These are phyloP conservation scores for Annulohypoxylon nitens DNA, from an alignment of 495 filamentous ascomycete species.

Conservation along the genomic window DNA sequence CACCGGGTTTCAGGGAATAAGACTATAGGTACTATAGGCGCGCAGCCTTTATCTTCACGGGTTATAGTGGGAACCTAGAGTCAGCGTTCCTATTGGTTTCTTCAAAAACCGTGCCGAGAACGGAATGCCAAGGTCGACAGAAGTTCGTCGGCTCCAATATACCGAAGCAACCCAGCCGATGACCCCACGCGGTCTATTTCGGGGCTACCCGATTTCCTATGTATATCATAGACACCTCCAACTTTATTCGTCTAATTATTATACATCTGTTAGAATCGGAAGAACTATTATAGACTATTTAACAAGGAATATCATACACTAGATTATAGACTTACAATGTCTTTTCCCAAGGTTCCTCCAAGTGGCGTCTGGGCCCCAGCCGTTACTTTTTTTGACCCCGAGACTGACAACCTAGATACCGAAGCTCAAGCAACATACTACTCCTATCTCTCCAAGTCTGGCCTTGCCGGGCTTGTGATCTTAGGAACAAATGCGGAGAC, in stretches of 20 bases:
- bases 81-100: slow-evolving; percentile 1
- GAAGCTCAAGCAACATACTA: slow-evolving; percentile 66
- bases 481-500: slow-evolving; percentile 76
- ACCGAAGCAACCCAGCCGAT: slow-evolving; percentile 32
- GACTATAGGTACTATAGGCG: slow-evolving; percentile 18
- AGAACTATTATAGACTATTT: not conserved
- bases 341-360: slow-evolving; percentile 53
- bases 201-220: slow-evolving; percentile 6
- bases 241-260: not conserved
- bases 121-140: slow-evolving; percentile 35
- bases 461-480: slow-evolving; percentile 70
- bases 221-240: slow-evolving; percentile 22
- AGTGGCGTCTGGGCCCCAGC: slow-evolving; percentile 62
- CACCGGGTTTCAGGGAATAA: not conserved
- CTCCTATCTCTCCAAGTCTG: slow-evolving; percentile 65
- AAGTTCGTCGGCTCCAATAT: slow-evolving; percentile 34
- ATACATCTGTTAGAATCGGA: not conserved
- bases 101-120: slow-evolving; percentile 28
- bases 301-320: not conserved
- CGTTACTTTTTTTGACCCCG: slow-evolving; percentile 67
- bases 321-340: slow-evolving; percentile 29
- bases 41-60: not conserved
- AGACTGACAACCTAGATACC: slow-evolving; percentile 65
- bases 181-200: slow-evolving; percentile 27
- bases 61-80: slow-evolving; percentile 15